phyloP scores from a whole-genome alignment of 108 stramenopile species.

The Cyclotella atomus region DNA sequence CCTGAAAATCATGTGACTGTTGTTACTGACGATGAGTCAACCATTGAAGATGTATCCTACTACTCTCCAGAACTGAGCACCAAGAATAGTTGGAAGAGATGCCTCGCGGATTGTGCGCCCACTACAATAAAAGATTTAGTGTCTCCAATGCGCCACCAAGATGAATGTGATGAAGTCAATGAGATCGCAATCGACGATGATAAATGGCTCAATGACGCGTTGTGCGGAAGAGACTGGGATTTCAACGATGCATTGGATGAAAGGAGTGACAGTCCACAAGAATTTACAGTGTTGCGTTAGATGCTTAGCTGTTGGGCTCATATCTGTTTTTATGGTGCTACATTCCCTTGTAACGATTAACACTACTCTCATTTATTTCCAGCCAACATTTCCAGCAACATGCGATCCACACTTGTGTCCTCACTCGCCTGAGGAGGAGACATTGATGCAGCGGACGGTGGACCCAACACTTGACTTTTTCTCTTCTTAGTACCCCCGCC shows the following conservation, averaged over 20 bases:
- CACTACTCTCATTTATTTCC: neutral
- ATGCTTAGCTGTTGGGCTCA: neutral
- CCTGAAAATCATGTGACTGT: neutral
- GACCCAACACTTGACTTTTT: neutral
- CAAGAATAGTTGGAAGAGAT: neutral
- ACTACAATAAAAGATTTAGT: neutral
- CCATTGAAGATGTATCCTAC: neutral
- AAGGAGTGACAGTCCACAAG: too few species aligned
- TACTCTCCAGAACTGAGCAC: neutral
- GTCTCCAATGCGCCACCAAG: neutral
- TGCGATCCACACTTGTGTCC: neutral
- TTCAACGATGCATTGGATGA: too few species aligned
- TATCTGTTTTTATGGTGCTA: neutral
- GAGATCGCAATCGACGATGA: neutral
- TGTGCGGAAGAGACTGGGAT: neutral
- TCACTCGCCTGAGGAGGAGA: neutral
- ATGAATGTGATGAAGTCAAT: conserved; percentile 3
- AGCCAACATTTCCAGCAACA: conserved; percentile 1
- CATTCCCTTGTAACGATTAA: neutral
- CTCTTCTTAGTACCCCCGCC: neutral
- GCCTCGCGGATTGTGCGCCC: neutral
- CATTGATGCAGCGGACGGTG: neutral
- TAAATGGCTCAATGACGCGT: neutral
- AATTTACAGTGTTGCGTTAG: too few species aligned
- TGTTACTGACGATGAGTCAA: neutral